Conservation (phyloP, 768 basidiomycete species). For the Auricularia heimuer region DNA sequence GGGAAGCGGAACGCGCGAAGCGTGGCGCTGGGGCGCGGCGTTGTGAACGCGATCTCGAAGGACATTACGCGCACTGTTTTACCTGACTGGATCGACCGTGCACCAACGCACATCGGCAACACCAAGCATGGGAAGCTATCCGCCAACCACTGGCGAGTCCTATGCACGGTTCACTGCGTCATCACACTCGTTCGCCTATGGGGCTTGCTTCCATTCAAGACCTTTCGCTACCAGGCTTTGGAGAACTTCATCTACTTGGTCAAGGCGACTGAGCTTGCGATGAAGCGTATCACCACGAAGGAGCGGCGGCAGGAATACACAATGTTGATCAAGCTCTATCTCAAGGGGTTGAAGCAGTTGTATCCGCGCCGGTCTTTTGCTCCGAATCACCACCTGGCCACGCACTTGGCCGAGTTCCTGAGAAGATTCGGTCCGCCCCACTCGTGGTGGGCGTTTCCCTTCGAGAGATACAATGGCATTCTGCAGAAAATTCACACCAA, state of each 20-base stretch:
- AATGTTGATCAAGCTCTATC: slow-evolving; percentile 13
- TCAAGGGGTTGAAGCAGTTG: slow-evolving; percentile 7
- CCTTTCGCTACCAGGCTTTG: slow-evolving; percentile 7
- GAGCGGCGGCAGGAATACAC: slow-evolving; percentile 4
- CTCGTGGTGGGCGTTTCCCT: slow-evolving; percentile 4
- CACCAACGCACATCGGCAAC: slow-evolving; percentile 25
- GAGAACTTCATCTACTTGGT: slow-evolving; percentile 24
- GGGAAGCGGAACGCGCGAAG: background rate
- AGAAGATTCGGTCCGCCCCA: slow-evolving; percentile 22
- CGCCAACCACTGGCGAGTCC: slow-evolving; percentile 20
- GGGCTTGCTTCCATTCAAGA: slow-evolving; percentile 1
- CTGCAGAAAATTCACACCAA: background rate
- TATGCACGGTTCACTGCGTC: slow-evolving; percentile 21
- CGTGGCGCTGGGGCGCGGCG: slow-evolving; percentile 1
- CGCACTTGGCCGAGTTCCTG: slow-evolving; percentile 22
- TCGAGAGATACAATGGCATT: background rate
- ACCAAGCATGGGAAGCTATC: slow-evolving; percentile 22
- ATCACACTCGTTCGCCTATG: slow-evolving; percentile 22
- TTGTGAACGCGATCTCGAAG: slow-evolving; percentile 6
- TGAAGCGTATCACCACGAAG: slow-evolving; percentile 9
- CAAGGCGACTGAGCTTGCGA: slow-evolving; percentile 15
- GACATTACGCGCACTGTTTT: slow-evolving; percentile 18
- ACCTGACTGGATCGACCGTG: slow-evolving; percentile 23
- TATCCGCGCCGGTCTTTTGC: slow-evolving; percentile 17
- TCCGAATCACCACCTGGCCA: slow-evolving; percentile 24